Base-by-base conservation (phyloP, 768 basidiomycete genomes). In the Suillus subluteus region DNA sequence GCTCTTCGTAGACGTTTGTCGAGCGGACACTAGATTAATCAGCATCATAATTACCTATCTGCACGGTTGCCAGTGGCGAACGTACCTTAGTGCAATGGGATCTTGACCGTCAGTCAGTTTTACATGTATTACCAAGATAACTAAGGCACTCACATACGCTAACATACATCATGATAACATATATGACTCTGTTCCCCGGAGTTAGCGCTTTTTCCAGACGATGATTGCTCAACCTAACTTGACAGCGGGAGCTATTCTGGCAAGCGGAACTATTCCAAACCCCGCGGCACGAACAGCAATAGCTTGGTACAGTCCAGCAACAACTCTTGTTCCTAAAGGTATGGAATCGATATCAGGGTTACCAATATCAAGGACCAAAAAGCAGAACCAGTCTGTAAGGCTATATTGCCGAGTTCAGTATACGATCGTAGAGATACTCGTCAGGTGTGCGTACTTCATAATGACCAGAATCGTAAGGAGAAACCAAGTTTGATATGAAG, bases 1-100 rank as follows among this genome's bases (percentile, higher is more conserved):
- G 88, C 72, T 98, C 96, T 77, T 99, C 97, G 74, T 99, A 98
- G 0, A 94, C 94, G 70, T 95, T 94, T 56, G 91, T 90, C n/a
- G 94, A 90, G 13, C 97, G 94, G 26, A 99, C 94, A 74, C 92
- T 92, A 62, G 15, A 58, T 6, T 4, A 21, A 55, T 37, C 13
- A 23, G 32, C 6, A 21, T 61, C 30, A 35, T 32, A 11, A 40
- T 75, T 35, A 65, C 23, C 21, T 65, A 38, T 16, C 4, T 8
- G 55, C 59, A 52, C 2, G 6, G 1, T 5, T 26, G 16, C 15
- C 15, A 21, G 21, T 3, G 35, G 21, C 7, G 32, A 58, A 69
- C 80, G 23, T 59, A 89, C 91, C 91, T 94, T 88, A 93, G 85
- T 0, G 91, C 91, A 70, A 93, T 90, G 16, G 91, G 91, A 74